phyloP scores from a whole-genome alignment of 192 early-diverging fungal species.

The Dissophora ornata region DNA sequence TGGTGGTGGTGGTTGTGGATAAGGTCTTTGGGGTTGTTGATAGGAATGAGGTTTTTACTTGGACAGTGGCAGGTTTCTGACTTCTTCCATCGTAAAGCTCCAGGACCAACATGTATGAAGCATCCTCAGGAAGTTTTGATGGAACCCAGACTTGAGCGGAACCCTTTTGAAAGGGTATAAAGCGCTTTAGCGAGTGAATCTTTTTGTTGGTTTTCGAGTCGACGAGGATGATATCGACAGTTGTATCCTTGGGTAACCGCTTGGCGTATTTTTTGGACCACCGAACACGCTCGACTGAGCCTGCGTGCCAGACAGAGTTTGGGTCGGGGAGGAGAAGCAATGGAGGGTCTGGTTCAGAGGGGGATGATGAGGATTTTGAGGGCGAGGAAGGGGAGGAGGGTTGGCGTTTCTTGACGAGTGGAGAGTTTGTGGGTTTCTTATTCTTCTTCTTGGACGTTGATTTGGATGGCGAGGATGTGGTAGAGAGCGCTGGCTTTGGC shows the following conservation, averaged over 20 bases:
- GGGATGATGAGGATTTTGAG: not conserved
- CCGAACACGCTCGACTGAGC: constrained; percentile 23
- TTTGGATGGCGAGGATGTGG: not conserved
- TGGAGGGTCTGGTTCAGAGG: constrained; percentile 6
- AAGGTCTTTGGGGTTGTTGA: not conserved
- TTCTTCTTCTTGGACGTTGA: not conserved
- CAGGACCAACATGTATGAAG: constrained; percentile 12
- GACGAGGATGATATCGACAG: constrained; percentile 38
- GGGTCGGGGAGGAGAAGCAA: constrained; percentile 32
- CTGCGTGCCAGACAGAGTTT: constrained; percentile 40
- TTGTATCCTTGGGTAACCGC: constrained; percentile 31
- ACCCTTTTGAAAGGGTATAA: constrained; percentile 26
- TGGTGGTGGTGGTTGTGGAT: not conserved
- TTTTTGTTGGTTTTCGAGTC: constrained; percentile 28
- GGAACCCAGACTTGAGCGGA: constrained; percentile 35
- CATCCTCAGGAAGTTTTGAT: constrained; percentile 7
- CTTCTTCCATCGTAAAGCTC: constrained; percentile 30
- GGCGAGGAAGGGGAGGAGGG: not conserved
- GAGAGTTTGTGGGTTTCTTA: too few relatives aligned
- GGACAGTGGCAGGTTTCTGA: constrained; percentile 10
- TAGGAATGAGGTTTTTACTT: not conserved
- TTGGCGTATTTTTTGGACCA: constrained; percentile 43
- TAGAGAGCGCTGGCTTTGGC: not conserved
- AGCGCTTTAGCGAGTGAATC: constrained; percentile 32
- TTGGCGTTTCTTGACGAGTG: too few relatives aligned